Percentiles rank a stretch among this genome's conserved stretches.
phyloP scores from a whole-genome alignment of 345 rosid species.

The Trapa incisa region DNA sequence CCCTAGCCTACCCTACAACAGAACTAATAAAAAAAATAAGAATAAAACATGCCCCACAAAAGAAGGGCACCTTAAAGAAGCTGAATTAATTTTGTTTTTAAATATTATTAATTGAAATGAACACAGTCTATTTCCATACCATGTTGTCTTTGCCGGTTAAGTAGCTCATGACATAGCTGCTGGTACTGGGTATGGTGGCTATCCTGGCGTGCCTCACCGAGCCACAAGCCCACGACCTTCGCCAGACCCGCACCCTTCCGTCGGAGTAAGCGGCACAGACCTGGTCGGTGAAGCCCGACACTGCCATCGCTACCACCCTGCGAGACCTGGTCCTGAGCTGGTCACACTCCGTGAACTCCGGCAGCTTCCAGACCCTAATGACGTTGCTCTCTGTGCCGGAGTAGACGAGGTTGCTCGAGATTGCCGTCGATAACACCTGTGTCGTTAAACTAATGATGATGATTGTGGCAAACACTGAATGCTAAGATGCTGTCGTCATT shows the following conservation, averaged over 20 bases:
- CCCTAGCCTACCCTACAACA: too few species aligned
- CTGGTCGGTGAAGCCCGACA: constrained; percentile 15
- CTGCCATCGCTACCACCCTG: constrained; percentile 27
- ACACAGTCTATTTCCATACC: constrained; percentile 13
- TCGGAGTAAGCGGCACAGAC: constrained; percentile 42
- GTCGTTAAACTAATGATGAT: too few species aligned
- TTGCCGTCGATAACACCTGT: constrained; percentile 23
- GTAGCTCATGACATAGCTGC: constrained; percentile 31
- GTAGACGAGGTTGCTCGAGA: constrained; percentile 23
- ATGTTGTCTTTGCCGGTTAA: constrained; percentile 32
- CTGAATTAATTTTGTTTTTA: too few species aligned
- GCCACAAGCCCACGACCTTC: constrained; percentile 28
- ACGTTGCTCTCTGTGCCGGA: constrained; percentile 32
- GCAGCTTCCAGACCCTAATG: constrained; percentile 38
- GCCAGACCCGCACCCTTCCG: constrained; percentile 39
- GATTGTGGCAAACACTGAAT: too few species aligned
- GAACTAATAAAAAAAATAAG: too few species aligned
- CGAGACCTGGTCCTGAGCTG: constrained; percentile 30
- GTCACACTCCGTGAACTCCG: constrained; percentile 36
- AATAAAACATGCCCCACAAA: too few species aligned
- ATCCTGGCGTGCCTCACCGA: constrained; percentile 27
- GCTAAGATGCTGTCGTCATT: too few species aligned
- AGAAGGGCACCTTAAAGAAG: too few species aligned
- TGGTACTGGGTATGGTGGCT: constrained; percentile 26
- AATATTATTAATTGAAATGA: too few species aligned